These are phyloP conservation scores for Nicotiana tabacum DNA, from an alignment of 257 asterid species.

Conservation along the genomic window DNA sequence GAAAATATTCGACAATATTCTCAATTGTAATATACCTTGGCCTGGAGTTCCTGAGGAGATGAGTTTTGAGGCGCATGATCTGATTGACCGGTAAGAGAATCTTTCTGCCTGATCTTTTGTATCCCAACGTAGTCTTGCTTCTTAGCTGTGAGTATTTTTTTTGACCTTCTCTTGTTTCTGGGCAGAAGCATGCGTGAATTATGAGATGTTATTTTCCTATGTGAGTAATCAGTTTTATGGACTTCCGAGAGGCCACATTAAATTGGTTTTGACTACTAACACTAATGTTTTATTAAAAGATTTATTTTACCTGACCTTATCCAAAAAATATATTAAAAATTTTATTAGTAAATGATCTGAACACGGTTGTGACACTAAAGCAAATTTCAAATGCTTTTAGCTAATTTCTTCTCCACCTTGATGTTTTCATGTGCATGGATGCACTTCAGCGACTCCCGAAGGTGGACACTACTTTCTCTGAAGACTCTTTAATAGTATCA, in stretches of 20 bases:
- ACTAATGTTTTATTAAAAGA: background rate
- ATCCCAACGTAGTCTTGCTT: background rate
- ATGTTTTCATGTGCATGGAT: background rate
- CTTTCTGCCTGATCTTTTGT: background rate
- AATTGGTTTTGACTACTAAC: constrained; percentile 1
- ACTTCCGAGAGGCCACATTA: background rate
- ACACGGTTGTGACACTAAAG: background rate
- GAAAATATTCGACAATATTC: constrained; percentile 94
- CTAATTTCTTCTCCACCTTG: background rate
- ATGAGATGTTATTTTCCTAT: background rate
- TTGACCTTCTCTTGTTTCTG: background rate
- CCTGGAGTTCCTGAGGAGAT: constrained; percentile 86
- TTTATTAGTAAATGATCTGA: background rate
- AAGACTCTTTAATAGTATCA: background rate
- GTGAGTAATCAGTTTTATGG: background rate
- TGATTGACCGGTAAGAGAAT: constrained; percentile 80
- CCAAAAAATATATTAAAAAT: too few species aligned
- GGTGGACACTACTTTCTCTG: background rate
- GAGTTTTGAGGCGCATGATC: constrained; percentile 77
- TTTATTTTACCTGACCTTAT: background rate
- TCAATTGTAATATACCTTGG: constrained; percentile 96
- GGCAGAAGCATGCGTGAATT: background rate
- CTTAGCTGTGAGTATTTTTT: background rate
- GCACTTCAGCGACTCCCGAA: background rate
- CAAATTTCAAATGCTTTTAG: background rate